phyloP scores from a whole-genome alignment of 2,329 filamentous ascomycete genomes.

The Sporothrix variecibatus region DNA sequence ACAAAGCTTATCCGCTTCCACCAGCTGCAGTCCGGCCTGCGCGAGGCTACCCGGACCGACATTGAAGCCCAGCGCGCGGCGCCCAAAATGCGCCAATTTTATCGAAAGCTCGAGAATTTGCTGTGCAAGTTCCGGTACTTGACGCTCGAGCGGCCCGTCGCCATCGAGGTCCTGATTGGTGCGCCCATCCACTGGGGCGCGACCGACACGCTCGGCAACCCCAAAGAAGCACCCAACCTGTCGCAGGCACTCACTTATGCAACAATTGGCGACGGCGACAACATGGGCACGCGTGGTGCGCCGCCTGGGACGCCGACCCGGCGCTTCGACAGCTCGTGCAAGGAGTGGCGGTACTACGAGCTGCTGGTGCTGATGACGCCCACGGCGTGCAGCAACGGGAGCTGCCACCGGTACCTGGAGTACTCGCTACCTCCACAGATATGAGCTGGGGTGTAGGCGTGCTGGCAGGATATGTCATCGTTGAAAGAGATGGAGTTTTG shows the following conservation, averaged over 20 bases:
- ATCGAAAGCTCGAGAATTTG: background rate
- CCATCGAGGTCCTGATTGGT: background rate
- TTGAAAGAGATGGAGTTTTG: too few species aligned
- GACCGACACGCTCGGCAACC: background rate
- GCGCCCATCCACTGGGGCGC: background rate
- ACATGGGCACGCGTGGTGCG: background rate
- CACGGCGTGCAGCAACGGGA: background rate
- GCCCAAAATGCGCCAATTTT: background rate
- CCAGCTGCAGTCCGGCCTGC: background rate
- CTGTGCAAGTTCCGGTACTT: background rate
- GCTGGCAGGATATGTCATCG: too few species aligned
- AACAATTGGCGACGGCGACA: background rate
- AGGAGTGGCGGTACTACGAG: constrained; percentile 13
- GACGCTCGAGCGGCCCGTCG: background rate
- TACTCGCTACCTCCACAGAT: constrained; percentile 14
- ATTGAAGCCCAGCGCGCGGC: background rate
- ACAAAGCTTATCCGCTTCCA: constrained; percentile 23
- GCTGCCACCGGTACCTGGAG: background rate
- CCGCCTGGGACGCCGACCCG: background rate
- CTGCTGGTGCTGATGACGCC: background rate
- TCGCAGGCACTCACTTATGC: background rate
- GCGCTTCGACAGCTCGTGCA: background rate
- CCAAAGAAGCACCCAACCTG: background rate
- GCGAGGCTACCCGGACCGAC: background rate
- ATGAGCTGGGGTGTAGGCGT: background rate